These are phyloP conservation scores for Aspergillus kassunensis DNA, from an alignment of 495 filamentous ascomycete species.

Conservation along the genomic window DNA sequence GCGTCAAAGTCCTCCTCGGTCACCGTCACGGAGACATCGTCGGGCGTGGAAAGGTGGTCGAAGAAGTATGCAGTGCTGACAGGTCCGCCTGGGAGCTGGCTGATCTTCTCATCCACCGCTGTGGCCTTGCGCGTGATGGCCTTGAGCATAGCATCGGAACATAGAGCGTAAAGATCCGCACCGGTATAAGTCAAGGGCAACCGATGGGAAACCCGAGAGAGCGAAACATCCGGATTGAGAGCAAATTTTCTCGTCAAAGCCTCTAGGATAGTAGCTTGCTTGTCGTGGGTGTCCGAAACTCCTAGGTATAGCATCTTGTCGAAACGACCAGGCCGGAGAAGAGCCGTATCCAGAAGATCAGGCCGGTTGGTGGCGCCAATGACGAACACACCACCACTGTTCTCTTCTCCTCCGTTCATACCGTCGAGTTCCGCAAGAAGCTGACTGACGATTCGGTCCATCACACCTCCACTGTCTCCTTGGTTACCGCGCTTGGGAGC, in stretches of 20 bases:
- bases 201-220: conserved; percentile 65
- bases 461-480: conserved; percentile 95
- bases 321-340: conserved; percentile 88
- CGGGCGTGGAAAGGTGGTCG: conserved; percentile 78
- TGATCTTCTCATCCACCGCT: conserved; percentile 80
- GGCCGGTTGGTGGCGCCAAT: conserved; percentile 96
- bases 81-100: conserved; percentile 46
- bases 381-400: conserved; percentile 87
- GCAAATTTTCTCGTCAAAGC: conserved; percentile 93
- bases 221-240: conserved; percentile 69
- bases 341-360: conserved; percentile 85
- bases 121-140: conserved; percentile 89
- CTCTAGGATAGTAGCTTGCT: conserved; percentile 91
- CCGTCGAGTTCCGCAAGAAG: conserved; percentile 92
- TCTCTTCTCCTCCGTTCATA: conserved; percentile 90
- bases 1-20: conserved; percentile 79
- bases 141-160: conserved; percentile 98
- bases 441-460: conserved; percentile 98
- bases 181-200: conserved; percentile 96
- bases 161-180: conserved; percentile 93
- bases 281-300: conserved; percentile 93
- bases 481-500: conserved; percentile 97
- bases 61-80: conserved; percentile 91
- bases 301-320: conserved; percentile 99
- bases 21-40: conserved; percentile 82